These are phyloP conservation scores for Pouteria glomerata DNA, from an alignment of 148 eudicot species.

Conservation along the genomic window DNA sequence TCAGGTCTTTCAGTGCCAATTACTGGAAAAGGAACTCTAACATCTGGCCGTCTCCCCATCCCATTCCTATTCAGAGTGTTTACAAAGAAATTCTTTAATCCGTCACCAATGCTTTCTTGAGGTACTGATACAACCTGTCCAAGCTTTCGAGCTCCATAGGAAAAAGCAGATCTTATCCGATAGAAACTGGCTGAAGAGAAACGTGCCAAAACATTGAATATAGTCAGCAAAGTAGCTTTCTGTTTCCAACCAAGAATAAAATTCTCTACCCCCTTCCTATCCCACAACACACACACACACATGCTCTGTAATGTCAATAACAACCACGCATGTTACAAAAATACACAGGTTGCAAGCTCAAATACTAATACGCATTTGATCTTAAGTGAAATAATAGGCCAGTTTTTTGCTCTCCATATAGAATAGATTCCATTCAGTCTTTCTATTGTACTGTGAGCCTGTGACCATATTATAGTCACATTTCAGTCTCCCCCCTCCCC, in stretches of 20 bases:
- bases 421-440: background rate
- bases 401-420: background rate
- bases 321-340: background rate
- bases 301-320: background rate
- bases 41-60: constrained; percentile 25
- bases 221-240: background rate
- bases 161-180: constrained; percentile 32
- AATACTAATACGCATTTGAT: background rate
- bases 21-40: constrained; percentile 16
- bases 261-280: background rate
- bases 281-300: background rate
- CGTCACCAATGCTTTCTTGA: constrained; percentile 12
- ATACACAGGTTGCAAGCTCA: background rate
- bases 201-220: background rate
- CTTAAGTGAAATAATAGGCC: background rate
- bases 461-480: too few relatives aligned
- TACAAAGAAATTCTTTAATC: constrained; percentile 25
- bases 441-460: background rate
- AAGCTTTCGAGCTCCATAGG: constrained; percentile 28
- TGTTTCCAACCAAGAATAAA: too few relatives aligned
- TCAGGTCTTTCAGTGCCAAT: constrained; percentile 15
- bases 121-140: constrained; percentile 23
- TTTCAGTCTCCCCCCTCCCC: too few relatives aligned
- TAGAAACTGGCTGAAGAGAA: constrained; percentile 21
- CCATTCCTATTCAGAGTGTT: constrained; percentile 25